Evolutionary conservation across 2,329 filamentous ascomycete genomes (phyloP).

Genomic region (Zopfia rhizophila): DNA sequence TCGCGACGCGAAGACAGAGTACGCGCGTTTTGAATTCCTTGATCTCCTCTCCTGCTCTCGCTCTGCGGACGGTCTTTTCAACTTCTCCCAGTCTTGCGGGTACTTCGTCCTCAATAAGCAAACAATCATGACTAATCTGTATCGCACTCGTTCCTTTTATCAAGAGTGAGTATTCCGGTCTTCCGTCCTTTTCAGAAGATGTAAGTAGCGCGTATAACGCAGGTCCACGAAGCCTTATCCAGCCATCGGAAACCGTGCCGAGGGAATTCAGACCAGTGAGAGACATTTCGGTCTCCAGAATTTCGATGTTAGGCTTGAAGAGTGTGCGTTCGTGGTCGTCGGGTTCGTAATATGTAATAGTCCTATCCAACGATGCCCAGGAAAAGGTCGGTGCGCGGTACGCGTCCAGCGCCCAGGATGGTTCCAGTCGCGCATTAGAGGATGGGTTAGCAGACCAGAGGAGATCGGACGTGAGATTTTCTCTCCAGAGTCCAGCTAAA

Average conservation of each 20-base stretch:
- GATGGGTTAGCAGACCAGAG: slow-evolving; percentile 36
- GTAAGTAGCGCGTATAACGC: slow-evolving; percentile 28
- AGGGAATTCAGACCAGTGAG: slow-evolving; percentile 39
- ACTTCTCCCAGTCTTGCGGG: slow-evolving; percentile 5
- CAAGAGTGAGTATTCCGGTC: slow-evolving; percentile 36
- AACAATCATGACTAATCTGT: slow-evolving; percentile 38
- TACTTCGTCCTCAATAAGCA: slow-evolving; percentile 29
- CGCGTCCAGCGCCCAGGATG: slow-evolving; percentile 26
- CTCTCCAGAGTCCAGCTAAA: slow-evolving; percentile 47
- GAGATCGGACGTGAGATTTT: slow-evolving; percentile 41
- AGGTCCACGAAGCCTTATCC: slow-evolving; percentile 35
- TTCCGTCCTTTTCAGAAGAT: slow-evolving; percentile 21
- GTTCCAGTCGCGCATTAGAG: slow-evolving; percentile 3
- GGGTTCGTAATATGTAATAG: slow-evolving; percentile 33
- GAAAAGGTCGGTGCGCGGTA: slow-evolving; percentile 46
- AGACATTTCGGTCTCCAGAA: slow-evolving; percentile 26
- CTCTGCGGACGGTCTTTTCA: slow-evolving; percentile 34
- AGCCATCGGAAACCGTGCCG: slow-evolving; percentile 36
- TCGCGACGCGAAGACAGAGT: slow-evolving; percentile 38
- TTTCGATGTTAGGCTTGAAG: slow-evolving; percentile 26
- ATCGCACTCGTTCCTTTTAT: slow-evolving; percentile 41
- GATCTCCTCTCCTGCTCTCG: slow-evolving; percentile 21
- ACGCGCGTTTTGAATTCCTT: slow-evolving; percentile 33
- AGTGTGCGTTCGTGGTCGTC: slow-evolving; percentile 34
- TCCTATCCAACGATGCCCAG: slow-evolving; percentile 43